A percentile compares a stretch with the other conserved stretches of the same genome.
These are phyloP conservation scores for Posidonia oceanica DNA, from an alignment of 116 monocot genomes.

Conservation along the genomic window DNA sequence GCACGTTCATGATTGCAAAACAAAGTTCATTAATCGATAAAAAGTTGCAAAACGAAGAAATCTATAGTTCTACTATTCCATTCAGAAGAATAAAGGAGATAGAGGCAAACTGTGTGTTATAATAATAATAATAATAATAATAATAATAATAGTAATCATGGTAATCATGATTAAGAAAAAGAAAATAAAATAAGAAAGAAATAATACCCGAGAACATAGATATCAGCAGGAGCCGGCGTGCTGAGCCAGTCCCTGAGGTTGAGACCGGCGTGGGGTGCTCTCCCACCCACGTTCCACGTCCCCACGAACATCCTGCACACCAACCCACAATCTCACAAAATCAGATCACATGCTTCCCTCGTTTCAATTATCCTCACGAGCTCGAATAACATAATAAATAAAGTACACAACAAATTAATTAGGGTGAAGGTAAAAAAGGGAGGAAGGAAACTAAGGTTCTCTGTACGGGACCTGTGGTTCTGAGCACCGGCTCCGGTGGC, in stretches of 20 bases:
- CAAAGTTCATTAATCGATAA: too few species aligned
- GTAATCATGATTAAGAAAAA: too few species aligned
- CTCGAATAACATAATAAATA: too few species aligned
- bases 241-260: conserved; percentile 46
- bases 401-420: neutral
- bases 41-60: too few species aligned
- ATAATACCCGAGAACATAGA: conserved; percentile 66
- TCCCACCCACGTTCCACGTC: conserved; percentile 87
- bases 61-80: too few species aligned
- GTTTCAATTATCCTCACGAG: neutral
- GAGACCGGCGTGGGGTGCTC: conserved; percentile 38
- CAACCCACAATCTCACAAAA: neutral
- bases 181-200: too few species aligned
- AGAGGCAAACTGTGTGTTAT: too few species aligned
- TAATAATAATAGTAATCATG: too few species aligned
- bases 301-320: conserved; percentile 56
- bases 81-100: too few species aligned
- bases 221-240: conserved; percentile 35
- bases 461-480: conserved; percentile 27
- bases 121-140: too few species aligned
- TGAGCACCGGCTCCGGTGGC: neutral
- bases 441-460: neutral
- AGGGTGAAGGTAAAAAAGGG: neutral
- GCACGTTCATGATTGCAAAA: too few species aligned
- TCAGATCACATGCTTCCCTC: neutral